Conservation (phyloP, 179 eudicot species). For the Carnegiea gigantea region DNA sequence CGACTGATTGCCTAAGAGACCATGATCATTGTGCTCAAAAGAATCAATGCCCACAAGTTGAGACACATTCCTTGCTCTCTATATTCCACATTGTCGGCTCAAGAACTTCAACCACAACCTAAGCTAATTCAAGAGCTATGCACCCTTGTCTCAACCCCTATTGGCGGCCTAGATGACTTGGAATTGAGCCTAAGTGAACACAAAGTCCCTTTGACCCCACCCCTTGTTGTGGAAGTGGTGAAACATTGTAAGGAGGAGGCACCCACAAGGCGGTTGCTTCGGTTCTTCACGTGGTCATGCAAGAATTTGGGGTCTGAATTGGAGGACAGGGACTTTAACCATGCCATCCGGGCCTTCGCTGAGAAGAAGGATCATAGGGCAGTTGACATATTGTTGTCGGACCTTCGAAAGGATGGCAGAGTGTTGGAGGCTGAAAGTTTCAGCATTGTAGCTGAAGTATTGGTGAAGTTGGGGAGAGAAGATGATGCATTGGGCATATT, state of each 20-base stretch:
- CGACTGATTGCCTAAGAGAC: constrained; percentile 32
- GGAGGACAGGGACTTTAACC: constrained; percentile 46
- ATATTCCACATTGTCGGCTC: constrained; percentile 22
- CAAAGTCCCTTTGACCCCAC: constrained; percentile 34
- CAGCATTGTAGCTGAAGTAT: constrained; percentile 41
- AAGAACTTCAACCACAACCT: not conserved
- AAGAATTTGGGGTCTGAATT: constrained; percentile 37
- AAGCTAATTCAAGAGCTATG: constrained; percentile 39
- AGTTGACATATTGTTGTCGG: constrained; percentile 47
- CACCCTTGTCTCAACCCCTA: constrained; percentile 41
- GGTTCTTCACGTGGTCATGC: constrained; percentile 65
- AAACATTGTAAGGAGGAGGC: constrained; percentile 52
- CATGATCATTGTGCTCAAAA: constrained; percentile 23
- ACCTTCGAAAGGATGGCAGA: constrained; percentile 48
- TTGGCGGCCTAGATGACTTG: constrained; percentile 53
- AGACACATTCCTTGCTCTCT: constrained; percentile 18
- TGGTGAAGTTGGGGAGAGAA: constrained; percentile 57
- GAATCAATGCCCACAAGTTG: constrained; percentile 25
- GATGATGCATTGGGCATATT: constrained; percentile 67
- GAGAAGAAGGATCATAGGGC: constrained; percentile 55
- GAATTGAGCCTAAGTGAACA: constrained; percentile 42
- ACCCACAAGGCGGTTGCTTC: constrained; percentile 52
- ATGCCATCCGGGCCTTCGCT: constrained; percentile 51
- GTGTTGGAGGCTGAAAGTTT: constrained; percentile 48
- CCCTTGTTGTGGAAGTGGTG: constrained; percentile 50